Base-by-base conservation (phyloP, 345 rosid genomes). In the Firmiana major region DNA sequence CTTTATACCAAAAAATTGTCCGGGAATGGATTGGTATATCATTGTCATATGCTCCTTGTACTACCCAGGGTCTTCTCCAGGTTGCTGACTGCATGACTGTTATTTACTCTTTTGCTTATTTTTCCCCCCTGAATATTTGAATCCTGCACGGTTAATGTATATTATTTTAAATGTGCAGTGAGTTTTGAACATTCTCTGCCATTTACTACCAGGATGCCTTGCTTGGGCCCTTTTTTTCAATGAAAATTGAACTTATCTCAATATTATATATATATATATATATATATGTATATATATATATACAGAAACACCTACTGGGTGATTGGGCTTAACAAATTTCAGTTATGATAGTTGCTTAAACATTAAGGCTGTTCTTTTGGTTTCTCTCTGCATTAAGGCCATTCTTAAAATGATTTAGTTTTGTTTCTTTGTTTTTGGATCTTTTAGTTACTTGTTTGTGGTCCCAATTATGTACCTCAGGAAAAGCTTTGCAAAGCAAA, bases 1-100 rank as follows among this genome's bases (percentile, higher is more conserved):
- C 98, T 67, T 88, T 97, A 75, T 97, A 92, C 83, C 97, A 94
- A 86, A 90, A 81, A 82, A 78, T 88, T 84, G 88, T 97, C 72
- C 88, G 90, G 79, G 98, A 97, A 81, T 97, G 99, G 99, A 88
- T 94, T 84, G 79, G 92, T 72, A 84, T 87, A 81, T 94, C 99
- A 45, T 91, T 97, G 62, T 97, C 98, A 69, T 83, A 89, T 87
- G 98, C 99, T 79, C 99, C 99, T 17, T 97, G 99, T 86, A 97
- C 99, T 36, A 92, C 92, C 82, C 99, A 97, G 90, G 99, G 99
- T 70, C 88, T 97, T 80, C 94, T 97, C 79, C 99, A 97, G 99
- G 99, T 96, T 83, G 74, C 58, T 63, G 71, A 67, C 62, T 46
- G 26, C 15, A 19, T 58, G 48, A 24, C 21, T 60, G 66, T 70